These are phyloP conservation scores for Nemania sp. DNA, from an alignment of 2,329 filamentous ascomycete species.

Conservation along the genomic window DNA sequence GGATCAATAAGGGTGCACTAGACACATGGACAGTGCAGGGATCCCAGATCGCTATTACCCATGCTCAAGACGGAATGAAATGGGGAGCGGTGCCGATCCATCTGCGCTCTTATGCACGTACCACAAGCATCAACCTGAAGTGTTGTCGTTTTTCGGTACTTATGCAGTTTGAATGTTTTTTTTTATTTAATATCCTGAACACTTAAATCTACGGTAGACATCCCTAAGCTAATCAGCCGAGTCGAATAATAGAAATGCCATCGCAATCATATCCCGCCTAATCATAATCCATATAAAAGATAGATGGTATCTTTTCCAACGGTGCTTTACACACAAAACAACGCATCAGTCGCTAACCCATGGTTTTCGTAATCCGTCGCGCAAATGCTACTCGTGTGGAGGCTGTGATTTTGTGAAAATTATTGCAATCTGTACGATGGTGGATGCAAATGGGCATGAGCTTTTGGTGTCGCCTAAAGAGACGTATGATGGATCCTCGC, in stretches of 20 bases:
- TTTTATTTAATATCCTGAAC: not conserved
- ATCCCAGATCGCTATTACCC: not conserved
- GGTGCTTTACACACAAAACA: not conserved
- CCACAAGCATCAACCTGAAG: not conserved
- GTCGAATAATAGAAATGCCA: not conserved
- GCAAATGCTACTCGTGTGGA: conserved; percentile 20
- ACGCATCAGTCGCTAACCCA: conserved; percentile 1
- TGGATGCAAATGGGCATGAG: too few relatives aligned
- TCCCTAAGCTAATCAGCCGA: not conserved
- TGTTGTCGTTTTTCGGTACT: too few relatives aligned
- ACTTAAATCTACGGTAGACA: not conserved
- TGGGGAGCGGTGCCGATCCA: not conserved
- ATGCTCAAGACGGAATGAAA: not conserved
- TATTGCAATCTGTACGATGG: too few relatives aligned
- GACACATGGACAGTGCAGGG: not conserved
- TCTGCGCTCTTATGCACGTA: too few relatives aligned
- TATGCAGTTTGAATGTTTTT: too few relatives aligned
- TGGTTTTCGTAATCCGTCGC: conserved; percentile 15
- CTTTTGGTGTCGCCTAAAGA: too few relatives aligned
- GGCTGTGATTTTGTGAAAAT: too few relatives aligned
- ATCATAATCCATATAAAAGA: not conserved
- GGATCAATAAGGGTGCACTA: too few relatives aligned
- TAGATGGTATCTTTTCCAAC: conserved; percentile 17
- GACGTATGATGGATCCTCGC: too few relatives aligned
- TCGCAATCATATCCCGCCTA: not conserved